Evolutionary conservation across 805 yeast species (phyloP), one percentile per base, ranked within the genome.

Genomic region (Zygotorulaspora sp.): DNA sequence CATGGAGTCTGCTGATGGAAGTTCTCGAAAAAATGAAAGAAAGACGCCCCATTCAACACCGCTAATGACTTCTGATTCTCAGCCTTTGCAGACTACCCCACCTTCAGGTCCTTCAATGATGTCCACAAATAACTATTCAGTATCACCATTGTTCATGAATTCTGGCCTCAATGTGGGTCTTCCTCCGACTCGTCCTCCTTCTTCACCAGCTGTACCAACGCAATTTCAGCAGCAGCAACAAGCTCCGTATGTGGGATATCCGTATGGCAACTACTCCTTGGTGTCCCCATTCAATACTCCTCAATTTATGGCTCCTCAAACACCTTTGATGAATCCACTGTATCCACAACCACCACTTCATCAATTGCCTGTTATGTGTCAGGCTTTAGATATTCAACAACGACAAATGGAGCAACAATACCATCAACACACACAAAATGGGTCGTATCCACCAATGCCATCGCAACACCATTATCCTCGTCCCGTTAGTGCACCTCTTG

Each of bases 341-440:
- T 45, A 44, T 19, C 47, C 47, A 4, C 44, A 40, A 26, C 40
- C 41, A 6, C 49, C 52, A 11, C 26, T 43, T 13, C 36, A 44
- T 6, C 49, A 45, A 13, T 20, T 45, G 38, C 47, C 48, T 3
- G 12, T 38, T 17, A 39, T 48, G 48, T 41, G 35, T 30, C 30
- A 35, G 25, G 43, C 43, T 12, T 22, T 40, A 30, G 43, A 40
- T 31, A 40, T 40, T 14, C 43, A 35, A 23, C 43, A 40, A 23
- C 38, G 35, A 21, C 38, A 39, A 20, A 36, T 26, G 19, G 35
- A 39, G 14, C 43, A 34, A 15, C 38, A 30, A 7, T 32, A 22
- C 3, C 24, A 19, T 4, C 33, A 19, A 8, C 18, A 37, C 8
- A 32, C 28, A 26, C 29, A 27, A 19, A 25, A 16, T 12, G 33